phyloP scores from a whole-genome alignment of 169 alveolate species.

The Plasmodium malariae region DNA sequence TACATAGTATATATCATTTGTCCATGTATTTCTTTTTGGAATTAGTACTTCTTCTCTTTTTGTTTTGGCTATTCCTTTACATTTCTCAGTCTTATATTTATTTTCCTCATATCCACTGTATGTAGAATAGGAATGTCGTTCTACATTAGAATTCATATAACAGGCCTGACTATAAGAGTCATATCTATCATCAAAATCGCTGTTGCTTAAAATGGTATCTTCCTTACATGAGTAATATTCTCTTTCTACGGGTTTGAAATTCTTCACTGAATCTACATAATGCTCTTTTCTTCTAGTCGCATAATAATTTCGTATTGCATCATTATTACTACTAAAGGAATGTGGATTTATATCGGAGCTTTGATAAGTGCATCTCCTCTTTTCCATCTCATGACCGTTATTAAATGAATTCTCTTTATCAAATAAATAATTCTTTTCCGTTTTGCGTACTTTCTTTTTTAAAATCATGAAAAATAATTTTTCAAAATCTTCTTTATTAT shows the following conservation, averaged over 20 bases:
- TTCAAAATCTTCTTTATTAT: slow-evolving; percentile 70
- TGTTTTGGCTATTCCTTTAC: neutral
- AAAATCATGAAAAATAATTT: slow-evolving; percentile 62
- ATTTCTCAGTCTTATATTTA: neutral
- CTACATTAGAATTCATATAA: neutral
- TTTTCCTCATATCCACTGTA: neutral
- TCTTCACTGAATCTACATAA: neutral
- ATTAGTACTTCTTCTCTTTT: neutral
- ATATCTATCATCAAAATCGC: neutral
- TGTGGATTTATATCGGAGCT: slow-evolving; percentile 16
- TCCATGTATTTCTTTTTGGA: neutral
- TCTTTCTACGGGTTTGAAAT: slow-evolving; percentile 2
- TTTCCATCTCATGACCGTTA: neutral
- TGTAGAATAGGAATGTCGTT: neutral
- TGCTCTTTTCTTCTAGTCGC: neutral
- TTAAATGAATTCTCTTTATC: neutral
- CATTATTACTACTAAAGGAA: slow-evolving; percentile 22
- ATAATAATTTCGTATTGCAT: slow-evolving; percentile 8
- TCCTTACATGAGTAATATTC: slow-evolving; percentile 25
- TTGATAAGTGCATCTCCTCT: neutral
- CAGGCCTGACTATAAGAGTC: neutral
- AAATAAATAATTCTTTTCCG: neutral
- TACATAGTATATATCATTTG: neutral
- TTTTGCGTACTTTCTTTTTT: slow-evolving; percentile 13
- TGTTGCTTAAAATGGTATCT: slow-evolving; percentile 1